Percentiles rank a stretch among this genome's conserved stretches.
Evolutionary conservation across 2,329 filamentous ascomycete species (phyloP).

Genomic region (Neocucurbitaria cava): DNA sequence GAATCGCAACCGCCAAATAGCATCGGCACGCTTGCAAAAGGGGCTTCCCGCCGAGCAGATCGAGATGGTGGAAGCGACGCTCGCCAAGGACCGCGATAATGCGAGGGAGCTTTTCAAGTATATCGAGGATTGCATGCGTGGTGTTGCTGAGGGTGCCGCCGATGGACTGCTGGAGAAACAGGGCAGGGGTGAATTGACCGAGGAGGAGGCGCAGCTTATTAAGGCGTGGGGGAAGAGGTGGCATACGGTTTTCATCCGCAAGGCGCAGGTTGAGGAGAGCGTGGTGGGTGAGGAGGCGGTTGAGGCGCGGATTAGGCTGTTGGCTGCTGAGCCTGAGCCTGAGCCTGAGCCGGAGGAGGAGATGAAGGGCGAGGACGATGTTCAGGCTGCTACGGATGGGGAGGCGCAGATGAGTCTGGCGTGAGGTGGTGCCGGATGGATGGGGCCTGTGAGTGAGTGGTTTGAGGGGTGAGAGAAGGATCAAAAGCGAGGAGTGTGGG

Average conservation of each 20-base stretch:
- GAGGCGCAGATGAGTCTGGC: slow-evolving; percentile 29
- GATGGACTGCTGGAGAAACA: slow-evolving; percentile 79
- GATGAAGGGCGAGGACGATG: slow-evolving; percentile 29
- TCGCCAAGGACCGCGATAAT: slow-evolving; percentile 71
- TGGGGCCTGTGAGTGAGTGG: neutral
- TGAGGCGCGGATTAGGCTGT: slow-evolving; percentile 51
- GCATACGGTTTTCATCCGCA: slow-evolving; percentile 82
- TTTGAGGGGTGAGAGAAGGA: neutral
- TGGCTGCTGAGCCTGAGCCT: slow-evolving; percentile 36
- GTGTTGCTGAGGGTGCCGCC: slow-evolving; percentile 75
- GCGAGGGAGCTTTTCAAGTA: slow-evolving; percentile 82
- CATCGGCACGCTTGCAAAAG: slow-evolving; percentile 66
- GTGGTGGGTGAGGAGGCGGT: slow-evolving; percentile 65
- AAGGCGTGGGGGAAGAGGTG: slow-evolving; percentile 84
- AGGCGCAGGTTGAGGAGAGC: slow-evolving; percentile 84
- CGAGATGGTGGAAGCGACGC: slow-evolving; percentile 68
- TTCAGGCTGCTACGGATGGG: slow-evolving; percentile 30
- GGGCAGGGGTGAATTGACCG: slow-evolving; percentile 52
- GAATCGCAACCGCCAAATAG: slow-evolving; percentile 81
- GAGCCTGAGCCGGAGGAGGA: slow-evolving; percentile 28
- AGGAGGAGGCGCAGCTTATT: slow-evolving; percentile 65
- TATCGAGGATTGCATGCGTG: slow-evolving; percentile 78
- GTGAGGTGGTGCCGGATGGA: neutral
- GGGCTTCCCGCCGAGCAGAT: slow-evolving; percentile 64
- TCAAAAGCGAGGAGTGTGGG: neutral